Evolutionary conservation across 2,329 filamentous ascomycete genomes (phyloP), one percentile per base, ranked within the genome.

Genomic region (Tolypocladium endophyticum): DNA sequence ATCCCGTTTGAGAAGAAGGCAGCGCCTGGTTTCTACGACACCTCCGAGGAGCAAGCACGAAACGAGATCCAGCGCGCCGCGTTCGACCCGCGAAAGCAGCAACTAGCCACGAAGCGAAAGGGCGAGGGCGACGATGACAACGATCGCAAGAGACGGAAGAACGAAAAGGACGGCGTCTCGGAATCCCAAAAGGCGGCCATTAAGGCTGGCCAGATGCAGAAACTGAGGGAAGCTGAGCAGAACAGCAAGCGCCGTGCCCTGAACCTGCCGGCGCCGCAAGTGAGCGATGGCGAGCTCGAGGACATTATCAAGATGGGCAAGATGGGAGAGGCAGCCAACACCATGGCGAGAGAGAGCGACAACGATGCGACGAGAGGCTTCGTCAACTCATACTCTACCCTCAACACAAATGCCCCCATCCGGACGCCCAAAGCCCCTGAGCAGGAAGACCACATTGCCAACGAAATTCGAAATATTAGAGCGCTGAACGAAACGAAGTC

Each of bases 251-350:
- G 94, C 60, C 85, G 91, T 60, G 78, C 87, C 8, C 79, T 99
- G n/a, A 86, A 87, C 54, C 78, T 99, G 33, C 94, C 94, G 11
- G 80, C 89, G 30, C 94, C 94, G 11, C 94, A 99, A 75, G 91
- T 99, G 67, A 87, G 90, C 72, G 94, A 99, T 69, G 83, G 86
- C 52, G 94, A 99, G 74, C 79, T 99, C 61, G 94, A 99, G 70
- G 92, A 97, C 65, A 97, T 99, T 69, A 91, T 99, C 64, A 99
- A 99, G 79, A 96, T 97, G 92, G 93, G 94, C 53, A 89, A 96
- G 83, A 85, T 92, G 61, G 94, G 93, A 43, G 92, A 97, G 69
- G 87, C 88, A 57, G 94, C 94, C 52, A 92, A 87, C 68, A 78
- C 81, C 63, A 79, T 89, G 71, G 90, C 90, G 5, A 84, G 84